A percentile compares a stretch with the other conserved stretches of the same genome.
phyloP scores from a whole-genome alignment of 75 land plant genomes.

The Azolla pinnata region DNA sequence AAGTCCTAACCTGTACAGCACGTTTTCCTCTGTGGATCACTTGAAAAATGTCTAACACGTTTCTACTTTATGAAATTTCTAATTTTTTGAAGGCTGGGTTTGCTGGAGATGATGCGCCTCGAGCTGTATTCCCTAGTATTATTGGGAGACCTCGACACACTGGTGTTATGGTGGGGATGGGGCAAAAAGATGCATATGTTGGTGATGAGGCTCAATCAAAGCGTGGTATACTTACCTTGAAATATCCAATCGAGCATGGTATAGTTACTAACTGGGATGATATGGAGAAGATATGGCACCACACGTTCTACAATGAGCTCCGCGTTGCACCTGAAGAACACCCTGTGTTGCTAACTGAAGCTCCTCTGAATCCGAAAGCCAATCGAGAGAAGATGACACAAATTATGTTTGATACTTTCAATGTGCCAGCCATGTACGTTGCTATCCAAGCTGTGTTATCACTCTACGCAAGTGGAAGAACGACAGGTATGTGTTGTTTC shows the following conservation, averaged over 20 bases:
- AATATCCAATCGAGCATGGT: slow-evolving; percentile 45
- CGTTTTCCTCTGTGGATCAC: no score
- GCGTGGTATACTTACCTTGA: slow-evolving; percentile 40
- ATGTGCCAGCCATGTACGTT: slow-evolving; percentile 34
- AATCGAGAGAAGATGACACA: slow-evolving; percentile 44
- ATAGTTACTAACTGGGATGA: slow-evolving; percentile 76
- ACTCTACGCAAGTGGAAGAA: slow-evolving; percentile 37
- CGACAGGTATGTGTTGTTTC: slow-evolving; percentile 21
- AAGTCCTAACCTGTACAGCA: no score
- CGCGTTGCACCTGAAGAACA: slow-evolving; percentile 64
- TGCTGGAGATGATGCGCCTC: slow-evolving; percentile 54
- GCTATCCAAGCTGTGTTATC: slow-evolving; percentile 42
- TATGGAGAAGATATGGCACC: slow-evolving; percentile 92
- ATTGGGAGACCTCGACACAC: slow-evolving; percentile 42
- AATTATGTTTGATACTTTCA: slow-evolving; percentile 40
- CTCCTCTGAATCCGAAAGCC: slow-evolving; percentile 39
- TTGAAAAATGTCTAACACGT: no score
- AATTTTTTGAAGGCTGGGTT: slow-evolving; percentile 38
- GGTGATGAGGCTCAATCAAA: slow-evolving; percentile 46
- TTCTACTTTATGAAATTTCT: no score
- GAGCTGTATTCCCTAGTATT: slow-evolving; percentile 47
- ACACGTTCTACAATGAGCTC: slow-evolving; percentile 68
- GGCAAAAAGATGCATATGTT: slow-evolving; percentile 37
- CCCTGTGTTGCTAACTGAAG: slow-evolving; percentile 43
- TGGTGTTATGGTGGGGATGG: slow-evolving; percentile 58